Evolutionary conservation across 805 yeast species (phyloP).

Genomic region (Yarrowia bubula): DNA sequence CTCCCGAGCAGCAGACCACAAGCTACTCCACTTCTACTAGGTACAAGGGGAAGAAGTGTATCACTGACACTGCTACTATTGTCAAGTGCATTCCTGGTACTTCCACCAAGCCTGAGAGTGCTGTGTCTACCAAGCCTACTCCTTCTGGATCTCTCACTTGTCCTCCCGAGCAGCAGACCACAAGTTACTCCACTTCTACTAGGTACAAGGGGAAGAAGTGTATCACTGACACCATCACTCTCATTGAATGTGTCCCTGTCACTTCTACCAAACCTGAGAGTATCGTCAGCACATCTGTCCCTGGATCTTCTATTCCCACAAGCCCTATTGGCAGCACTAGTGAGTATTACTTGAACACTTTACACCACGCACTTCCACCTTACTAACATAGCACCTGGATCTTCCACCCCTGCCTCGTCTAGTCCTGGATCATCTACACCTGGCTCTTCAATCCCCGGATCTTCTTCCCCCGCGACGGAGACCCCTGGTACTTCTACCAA

Average conservation of each 20-base stretch:
- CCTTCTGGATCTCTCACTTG: not conserved
- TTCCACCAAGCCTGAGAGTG: not conserved
- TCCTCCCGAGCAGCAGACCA: constrained; percentile 3
- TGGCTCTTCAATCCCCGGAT: not conserved
- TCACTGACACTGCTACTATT: not conserved
- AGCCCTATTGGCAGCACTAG: not conserved
- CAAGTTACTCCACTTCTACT: not conserved
- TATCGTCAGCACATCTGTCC: not conserved
- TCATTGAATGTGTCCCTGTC: not conserved
- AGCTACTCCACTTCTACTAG: not conserved
- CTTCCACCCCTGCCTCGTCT: not conserved
- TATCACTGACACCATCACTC: not conserved
- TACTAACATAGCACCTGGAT: too few relatives aligned
- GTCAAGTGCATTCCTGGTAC: not conserved
- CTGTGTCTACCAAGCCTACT: not conserved
- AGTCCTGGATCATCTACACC: not conserved
- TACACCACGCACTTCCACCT: not conserved
- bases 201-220: not conserved
- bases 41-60: not conserved
- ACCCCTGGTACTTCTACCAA: not conserved
- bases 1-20: constrained; percentile 3
- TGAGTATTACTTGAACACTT: not conserved
- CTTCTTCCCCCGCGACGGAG: not conserved
- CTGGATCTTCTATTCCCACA: not conserved
- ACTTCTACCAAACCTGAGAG: constrained; percentile 1